Evolutionary conservation across 768 basidiomycete genomes (phyloP).

Genomic region (Amanita pseudoporphyria): DNA sequence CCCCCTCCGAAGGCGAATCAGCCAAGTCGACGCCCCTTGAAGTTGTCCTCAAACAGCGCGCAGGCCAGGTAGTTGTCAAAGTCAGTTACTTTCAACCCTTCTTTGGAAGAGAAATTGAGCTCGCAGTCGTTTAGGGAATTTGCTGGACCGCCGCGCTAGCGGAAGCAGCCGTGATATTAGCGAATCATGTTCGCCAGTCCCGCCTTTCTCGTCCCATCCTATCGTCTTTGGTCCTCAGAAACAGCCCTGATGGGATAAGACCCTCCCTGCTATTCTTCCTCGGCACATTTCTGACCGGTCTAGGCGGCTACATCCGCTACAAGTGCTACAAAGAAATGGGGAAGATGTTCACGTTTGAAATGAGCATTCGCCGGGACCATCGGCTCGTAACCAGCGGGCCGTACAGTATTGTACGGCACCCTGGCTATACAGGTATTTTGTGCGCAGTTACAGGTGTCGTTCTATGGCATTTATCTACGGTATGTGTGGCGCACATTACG

Average conservation of each 20-base stretch:
- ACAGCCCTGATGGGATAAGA: background rate
- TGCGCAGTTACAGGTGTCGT: slow-evolving; percentile 24
- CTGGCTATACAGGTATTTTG: slow-evolving; percentile 33
- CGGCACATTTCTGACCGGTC: slow-evolving; percentile 1
- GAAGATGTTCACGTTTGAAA: slow-evolving; percentile 39
- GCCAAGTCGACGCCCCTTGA: slow-evolving; percentile 27
- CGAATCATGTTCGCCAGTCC: background rate
- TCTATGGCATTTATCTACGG: slow-evolving; percentile 24
- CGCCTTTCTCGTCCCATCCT: slow-evolving; percentile 2
- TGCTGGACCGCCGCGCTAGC: slow-evolving; percentile 4
- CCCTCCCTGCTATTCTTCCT: slow-evolving; percentile 18
- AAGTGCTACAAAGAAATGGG: slow-evolving; percentile 37
- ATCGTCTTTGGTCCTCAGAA: background rate
- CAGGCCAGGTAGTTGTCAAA: slow-evolving; percentile 24
- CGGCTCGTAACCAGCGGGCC: slow-evolving; percentile 36
- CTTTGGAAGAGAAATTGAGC: background rate
- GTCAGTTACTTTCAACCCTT: slow-evolving; percentile 16
- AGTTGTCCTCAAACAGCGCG: slow-evolving; percentile 24
- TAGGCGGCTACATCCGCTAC: slow-evolving; percentile 33
- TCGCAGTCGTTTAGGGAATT: background rate
- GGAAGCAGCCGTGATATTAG: slow-evolving; percentile 4
- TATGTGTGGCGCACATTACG: slow-evolving; percentile 13
- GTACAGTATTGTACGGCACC: slow-evolving; percentile 38
- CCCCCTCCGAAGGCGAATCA: slow-evolving; percentile 23
- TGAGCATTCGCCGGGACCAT: slow-evolving; percentile 37